Base-by-base conservation (phyloP, 495 filamentous ascomycete genomes). In the Penicillium crystallinum region DNA sequence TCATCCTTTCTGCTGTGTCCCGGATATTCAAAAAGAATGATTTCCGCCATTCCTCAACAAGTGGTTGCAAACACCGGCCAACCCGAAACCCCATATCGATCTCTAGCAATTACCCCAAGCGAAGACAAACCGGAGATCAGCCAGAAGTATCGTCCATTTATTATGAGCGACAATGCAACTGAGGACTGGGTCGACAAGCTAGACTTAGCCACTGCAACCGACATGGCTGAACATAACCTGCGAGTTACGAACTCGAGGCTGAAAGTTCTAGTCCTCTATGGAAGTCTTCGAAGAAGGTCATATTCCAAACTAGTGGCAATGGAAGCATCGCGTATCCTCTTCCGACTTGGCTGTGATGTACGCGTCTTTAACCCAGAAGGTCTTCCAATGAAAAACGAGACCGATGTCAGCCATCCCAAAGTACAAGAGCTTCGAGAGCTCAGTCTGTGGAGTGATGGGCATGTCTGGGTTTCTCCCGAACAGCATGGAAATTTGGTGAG, bases 391-490 rank as follows among this genome's bases (percentile, higher is more conserved):
- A 85, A 86, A 60, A 83, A 87, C 54, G 82, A 84, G 50, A 70
- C 70, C 19, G 77, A 81, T 8, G 71, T 78, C 44, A 54, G 48
- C 15, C 84, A 88, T 60, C 65, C 74, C 0, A 85, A 86, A 42
- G 85, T 88, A 2, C 80, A 81, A 53, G 85, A 88, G 58, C 77
- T 88, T 17, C 73, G 85, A 12, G 71, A 78, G 5, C 74, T 88
- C 8, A 83, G 78, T 49, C 56, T 52, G 9, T 89, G 85, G 85
- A 86, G 82, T 51, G 84, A 88, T 56, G 85, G 84, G 0, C 84
- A 88, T 63, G 49, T 88, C 12, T 88, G 83, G 85, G 70, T 82
- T 8, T 81, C 79, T 4, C 85, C 84, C 0, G 85, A 89, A 59
- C 84, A 89, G 61, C 85, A 89, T 47, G 85, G 85, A 0, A 86